phyloP scores from a whole-genome alignment of 352 stramenopile genomes.

The Phytopythium sindhum region DNA sequence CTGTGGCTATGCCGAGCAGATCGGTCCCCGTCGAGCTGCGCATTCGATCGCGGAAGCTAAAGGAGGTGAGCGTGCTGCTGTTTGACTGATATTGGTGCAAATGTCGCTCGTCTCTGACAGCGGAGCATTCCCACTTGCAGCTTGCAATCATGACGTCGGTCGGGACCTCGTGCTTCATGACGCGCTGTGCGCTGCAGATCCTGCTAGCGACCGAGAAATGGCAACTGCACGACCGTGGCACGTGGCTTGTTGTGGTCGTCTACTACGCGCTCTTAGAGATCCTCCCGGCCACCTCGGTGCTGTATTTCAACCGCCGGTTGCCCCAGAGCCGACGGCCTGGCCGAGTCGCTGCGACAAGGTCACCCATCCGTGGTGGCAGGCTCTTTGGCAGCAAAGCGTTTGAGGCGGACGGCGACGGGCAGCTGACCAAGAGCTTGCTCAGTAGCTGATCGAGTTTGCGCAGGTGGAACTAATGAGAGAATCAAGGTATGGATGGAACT shows the following conservation, averaged over 20 bases:
- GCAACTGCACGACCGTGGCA: slow-evolving; percentile 72
- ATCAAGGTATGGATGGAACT: neutral
- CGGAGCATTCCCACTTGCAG: neutral
- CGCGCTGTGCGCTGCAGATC: slow-evolving; percentile 65
- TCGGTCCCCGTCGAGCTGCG: slow-evolving; percentile 78
- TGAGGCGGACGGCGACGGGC: slow-evolving; percentile 8
- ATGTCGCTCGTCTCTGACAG: neutral
- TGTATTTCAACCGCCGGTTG: slow-evolving; percentile 84
- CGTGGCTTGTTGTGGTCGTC: slow-evolving; percentile 76
- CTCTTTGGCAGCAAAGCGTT: slow-evolving; percentile 55
- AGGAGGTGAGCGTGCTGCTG: slow-evolving; percentile 37
- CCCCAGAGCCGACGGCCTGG: slow-evolving; percentile 36
- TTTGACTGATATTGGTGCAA: neutral
- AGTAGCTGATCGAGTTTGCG: neutral
- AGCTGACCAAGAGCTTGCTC: slow-evolving; percentile 35
- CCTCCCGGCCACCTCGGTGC: slow-evolving; percentile 63
- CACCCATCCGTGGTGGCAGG: slow-evolving; percentile 33
- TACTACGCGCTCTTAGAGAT: slow-evolving; percentile 84
- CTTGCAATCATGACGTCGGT: slow-evolving; percentile 76
- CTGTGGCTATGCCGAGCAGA: slow-evolving; percentile 19
- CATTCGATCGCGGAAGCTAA: slow-evolving; percentile 81
- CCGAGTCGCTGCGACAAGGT: slow-evolving; percentile 26
- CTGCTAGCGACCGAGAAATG: slow-evolving; percentile 62
- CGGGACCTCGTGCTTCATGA: slow-evolving; percentile 83
- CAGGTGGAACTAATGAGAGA: neutral